Base-by-base conservation (phyloP, 805 yeast species). In the Saccharomycopsis vini region DNA sequence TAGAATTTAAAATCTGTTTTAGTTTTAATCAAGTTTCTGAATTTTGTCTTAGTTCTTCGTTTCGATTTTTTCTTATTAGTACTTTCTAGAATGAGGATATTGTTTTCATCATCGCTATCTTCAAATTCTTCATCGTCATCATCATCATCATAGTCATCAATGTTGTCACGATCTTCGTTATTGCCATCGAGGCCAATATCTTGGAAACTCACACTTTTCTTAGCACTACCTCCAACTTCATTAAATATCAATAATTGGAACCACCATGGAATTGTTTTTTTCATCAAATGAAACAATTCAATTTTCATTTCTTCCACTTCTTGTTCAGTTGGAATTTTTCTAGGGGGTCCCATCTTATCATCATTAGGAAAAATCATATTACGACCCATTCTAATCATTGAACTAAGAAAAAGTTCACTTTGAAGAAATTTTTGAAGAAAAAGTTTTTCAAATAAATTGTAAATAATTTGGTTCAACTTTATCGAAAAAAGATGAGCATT, bases 281-380 rank as follows among this genome's bases (percentile, higher is more conserved):
- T 53, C 36, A 64, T 56, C 3, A 58, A 52, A 5, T 37, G 12
- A 22, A 49, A 49, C 9, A 47, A 39, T 30, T 46, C 46, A n/a
- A 49, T 49, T 40, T 62, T 60, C 20, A 63, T 53, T 2, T 49
- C 50, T 23, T 55, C 59, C 44, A 66, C 64, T 46, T 70, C 73
- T 19, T 56, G 63, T 1, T 55, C 60, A 9, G 58, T 55, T 1
- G 79, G 77, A n/a, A 62, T 58, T 2, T 59, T 52, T 19, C 71
- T 53, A 3, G 71, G 63, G 3, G 73, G 71, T 0, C 78, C 78
- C 70, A 74, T 66, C n/a, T 56, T 55, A 13, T 66, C 70, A 53
- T 73, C 75, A 21, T 56, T 57, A 2, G 79, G 77, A 46, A 73
- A 73, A n/a, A 73, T 49, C 24, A 59, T 54, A 24, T 57, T 55